Base-by-base conservation (phyloP, 768 basidiomycete species). In the Leccinum boreale region DNA sequence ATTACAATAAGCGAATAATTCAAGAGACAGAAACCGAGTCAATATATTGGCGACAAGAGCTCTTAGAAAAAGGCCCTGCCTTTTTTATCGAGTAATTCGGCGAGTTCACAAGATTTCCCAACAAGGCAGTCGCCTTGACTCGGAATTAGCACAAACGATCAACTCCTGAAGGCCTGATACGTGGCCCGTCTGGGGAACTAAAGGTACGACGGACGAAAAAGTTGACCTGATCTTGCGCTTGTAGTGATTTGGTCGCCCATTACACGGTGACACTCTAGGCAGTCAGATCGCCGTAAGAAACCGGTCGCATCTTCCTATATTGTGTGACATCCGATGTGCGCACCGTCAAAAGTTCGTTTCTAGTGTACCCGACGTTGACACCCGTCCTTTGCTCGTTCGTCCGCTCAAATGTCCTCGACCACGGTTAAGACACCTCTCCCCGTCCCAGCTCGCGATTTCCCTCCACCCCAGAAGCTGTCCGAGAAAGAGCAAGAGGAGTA, bases 401-500 rank as follows among this genome's bases (percentile, higher is more conserved):
- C 44, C 19, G 6, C 15, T 21, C 5, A 92, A 21, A 63, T 65
- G 65, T 58, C 65, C 10, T 21, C 17, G 3, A 14, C 2, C 21
- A 46, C 55, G 35, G 36, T 65, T 52, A 62, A 65, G 39, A 58
- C 62, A 2, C 65, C 66, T 19, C 66, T 65, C 35, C 66, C 67
- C 24, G 58, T 65, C 54, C 65, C 75, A 14, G 47, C 67, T 6
- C 59, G 55, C 45, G 63, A 71, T 39, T 56, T 69, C 26, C 63
- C 72, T 28, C 74, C 77, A 19, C 76, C 74, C 0, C 67, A 62
- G 1, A 69, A 70, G 1, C 69, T 87, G 21, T 73, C 77, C 2
- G 72, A 75, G 10, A 70, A 70, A 6, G 79, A 87, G 56, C 77
- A 78, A 56, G 73, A 71, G 55, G 76, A 82, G 72, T 81, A 81